These are phyloP conservation scores for Penstemon barbatus DNA, from an alignment of 257 asterid genomes.

Conservation along the genomic window DNA sequence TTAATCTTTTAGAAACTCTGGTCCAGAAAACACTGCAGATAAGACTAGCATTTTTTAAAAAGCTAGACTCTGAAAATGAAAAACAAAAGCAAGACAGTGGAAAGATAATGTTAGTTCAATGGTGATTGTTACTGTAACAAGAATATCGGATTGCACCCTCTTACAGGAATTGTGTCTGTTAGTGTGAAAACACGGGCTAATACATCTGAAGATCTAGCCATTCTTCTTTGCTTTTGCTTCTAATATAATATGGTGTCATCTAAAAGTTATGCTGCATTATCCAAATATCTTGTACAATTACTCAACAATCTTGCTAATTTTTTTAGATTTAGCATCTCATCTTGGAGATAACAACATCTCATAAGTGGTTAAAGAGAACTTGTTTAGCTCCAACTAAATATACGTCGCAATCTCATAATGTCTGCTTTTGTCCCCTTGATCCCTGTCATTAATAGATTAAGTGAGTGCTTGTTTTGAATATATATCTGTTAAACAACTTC, in stretches of 20 bases:
- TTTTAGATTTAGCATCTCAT: background rate
- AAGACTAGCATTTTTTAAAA: constrained; percentile 1
- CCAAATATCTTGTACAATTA: constrained; percentile 14
- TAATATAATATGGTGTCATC: constrained; percentile 11
- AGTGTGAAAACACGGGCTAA: background rate
- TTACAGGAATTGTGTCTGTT: background rate
- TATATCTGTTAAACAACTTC: background rate
- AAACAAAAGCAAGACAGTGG: constrained; percentile 9
- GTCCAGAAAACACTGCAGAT: constrained; percentile 8
- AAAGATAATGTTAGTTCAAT: background rate
- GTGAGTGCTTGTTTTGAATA: background rate
- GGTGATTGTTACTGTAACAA: constrained; percentile 7
- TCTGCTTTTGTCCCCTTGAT: constrained; percentile 14
- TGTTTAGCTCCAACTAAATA: constrained; percentile 6
- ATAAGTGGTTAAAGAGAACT: constrained; percentile 16
- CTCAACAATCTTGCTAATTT: constrained; percentile 5
- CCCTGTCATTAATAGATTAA: too few relatives aligned
- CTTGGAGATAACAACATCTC: constrained; percentile 13
- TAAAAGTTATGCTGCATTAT: constrained; percentile 26
- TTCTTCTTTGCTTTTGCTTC: constrained; percentile 20
- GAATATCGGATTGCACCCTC: background rate
- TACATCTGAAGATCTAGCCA: constrained; percentile 6
- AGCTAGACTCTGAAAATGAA: background rate
- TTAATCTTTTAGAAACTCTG: background rate
- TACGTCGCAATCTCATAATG: constrained; percentile 16